These are phyloP conservation scores for Alternaria metachromatica DNA, from an alignment of 2,329 filamentous ascomycete genomes.

Conservation along the genomic window DNA sequence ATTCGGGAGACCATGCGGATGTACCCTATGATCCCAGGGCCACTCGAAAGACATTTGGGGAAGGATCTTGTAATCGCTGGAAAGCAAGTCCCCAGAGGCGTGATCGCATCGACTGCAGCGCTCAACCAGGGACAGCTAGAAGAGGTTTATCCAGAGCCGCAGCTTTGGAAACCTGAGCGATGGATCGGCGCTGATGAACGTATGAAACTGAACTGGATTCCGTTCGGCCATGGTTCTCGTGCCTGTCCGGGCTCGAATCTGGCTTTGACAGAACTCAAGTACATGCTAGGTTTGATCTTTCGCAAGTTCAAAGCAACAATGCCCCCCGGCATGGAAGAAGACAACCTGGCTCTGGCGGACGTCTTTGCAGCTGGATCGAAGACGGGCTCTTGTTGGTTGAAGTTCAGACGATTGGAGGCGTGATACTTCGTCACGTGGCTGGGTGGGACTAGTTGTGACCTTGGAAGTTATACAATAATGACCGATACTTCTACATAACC, in stretches of 20 bases:
- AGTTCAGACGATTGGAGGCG: background rate
- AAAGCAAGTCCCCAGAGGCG: conserved; percentile 1
- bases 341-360: conserved; percentile 1
- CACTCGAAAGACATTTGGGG: conserved; percentile 10
- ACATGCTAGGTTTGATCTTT: conserved; percentile 3
- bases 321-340: background rate
- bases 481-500: background rate
- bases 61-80: conserved; percentile 4
- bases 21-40: conserved; percentile 9
- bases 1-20: conserved; percentile 11
- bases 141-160: background rate
- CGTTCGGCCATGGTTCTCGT: conserved; percentile 4
- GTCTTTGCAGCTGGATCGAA: conserved; percentile 3
- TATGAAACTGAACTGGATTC: conserved; percentile 9
- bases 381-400: conserved; percentile 4
- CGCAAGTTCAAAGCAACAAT: background rate
- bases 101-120: conserved; percentile 4
- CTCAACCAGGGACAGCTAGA: conserved; percentile 1
- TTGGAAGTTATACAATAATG: background rate
- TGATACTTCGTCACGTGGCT: background rate
- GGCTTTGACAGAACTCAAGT: conserved; percentile 6
- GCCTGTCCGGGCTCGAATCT: conserved; percentile 6
- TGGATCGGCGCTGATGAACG: conserved; percentile 2
- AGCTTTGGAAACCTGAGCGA: background rate
- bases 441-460: background rate